Conservation (phyloP, 345 rosid genomes). For the Salix caprea region DNA sequence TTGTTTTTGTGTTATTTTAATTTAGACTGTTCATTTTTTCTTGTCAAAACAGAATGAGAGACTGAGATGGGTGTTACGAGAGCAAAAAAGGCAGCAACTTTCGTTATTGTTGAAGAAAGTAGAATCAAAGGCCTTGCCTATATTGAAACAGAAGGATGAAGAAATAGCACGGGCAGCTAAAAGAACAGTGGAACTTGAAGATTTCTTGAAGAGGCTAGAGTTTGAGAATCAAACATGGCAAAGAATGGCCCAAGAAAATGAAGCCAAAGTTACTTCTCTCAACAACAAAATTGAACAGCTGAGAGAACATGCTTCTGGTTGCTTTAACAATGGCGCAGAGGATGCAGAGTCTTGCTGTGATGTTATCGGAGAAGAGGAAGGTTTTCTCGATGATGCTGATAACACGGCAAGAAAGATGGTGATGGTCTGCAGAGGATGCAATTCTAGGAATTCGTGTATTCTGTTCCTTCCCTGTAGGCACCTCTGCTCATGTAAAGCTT, state of each 20-base stretch:
- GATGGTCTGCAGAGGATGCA: constrained; percentile 52
- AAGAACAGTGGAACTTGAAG: constrained; percentile 30
- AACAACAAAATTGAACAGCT: constrained; percentile 41
- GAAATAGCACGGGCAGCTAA: constrained; percentile 24
- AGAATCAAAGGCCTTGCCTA: constrained; percentile 27
- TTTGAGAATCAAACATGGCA: constrained; percentile 36
- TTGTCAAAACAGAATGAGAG: constrained; percentile 30
- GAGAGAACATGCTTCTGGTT: constrained; percentile 35
- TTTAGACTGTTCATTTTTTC: not conserved
- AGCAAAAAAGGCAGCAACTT: constrained; percentile 31
- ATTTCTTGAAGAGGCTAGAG: constrained; percentile 24
- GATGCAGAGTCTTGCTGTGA: constrained; percentile 58
- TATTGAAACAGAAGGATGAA: constrained; percentile 33
- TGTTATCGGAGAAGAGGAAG: constrained; percentile 8
- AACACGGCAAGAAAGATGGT: not conserved
- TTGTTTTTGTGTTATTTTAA: not conserved
- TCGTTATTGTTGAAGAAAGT: constrained; percentile 15
- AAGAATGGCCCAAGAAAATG: constrained; percentile 32
- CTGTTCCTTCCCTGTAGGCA: constrained; percentile 94
- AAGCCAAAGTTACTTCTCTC: constrained; percentile 31
- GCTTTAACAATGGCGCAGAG: constrained; percentile 35
- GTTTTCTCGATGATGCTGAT: not conserved
- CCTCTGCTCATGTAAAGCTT: constrained; percentile 65
- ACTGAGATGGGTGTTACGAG: constrained; percentile 28
- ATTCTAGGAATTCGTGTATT: constrained; percentile 46